Evolutionary conservation across 306 rosid genomes (phyloP), one percentile per base, ranked within the genome.

Genomic region (Senna siamea): DNA sequence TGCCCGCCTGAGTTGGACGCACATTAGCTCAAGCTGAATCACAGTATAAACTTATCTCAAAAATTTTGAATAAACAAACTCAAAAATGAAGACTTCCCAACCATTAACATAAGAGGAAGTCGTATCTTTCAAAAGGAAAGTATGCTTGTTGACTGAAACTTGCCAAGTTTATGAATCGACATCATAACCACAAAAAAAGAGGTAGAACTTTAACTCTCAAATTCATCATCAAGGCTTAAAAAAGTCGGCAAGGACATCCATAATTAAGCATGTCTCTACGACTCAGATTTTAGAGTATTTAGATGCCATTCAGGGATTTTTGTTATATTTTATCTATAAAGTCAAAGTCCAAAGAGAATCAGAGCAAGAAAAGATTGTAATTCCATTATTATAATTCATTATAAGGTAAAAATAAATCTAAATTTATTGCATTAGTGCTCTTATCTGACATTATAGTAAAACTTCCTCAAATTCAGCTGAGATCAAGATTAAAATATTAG

Each of bases 21-120:
- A 81, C 92, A 88, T 93, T 43, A 91, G 90, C 84, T 89, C 92
- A 71, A 93, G 85, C 98, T 93, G 92, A 73, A 78, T 32, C 67
- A 57, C n/a, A 66, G 71, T 32, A 55, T 19, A 64, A 35, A 22
- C 50, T 53, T 58, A 14, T 69, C 82, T 80, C 30, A 57, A 43
- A 14, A 72, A 5, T 38, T 28, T 10, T 34, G 74, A 67, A 47
- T 37, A n/a, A 50, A 23, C 54, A 54, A 11, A 41, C 18, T 69
- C 17, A 9, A 30, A 26, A 68, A 48, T 47, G 38, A 30, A 20
- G 32, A 13, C 5, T 44, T 47, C 38, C 18, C 35, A 10, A 41
- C 10, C 57, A 18, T 68, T 26, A 13, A 34, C 35, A 37, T 40
- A 10, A 17, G 15, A 56, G 26, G 9, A 56, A 26, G 38, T 11